Evolutionary conservation across 805 yeast species (phyloP).

Genomic region (Candida boleticola): DNA sequence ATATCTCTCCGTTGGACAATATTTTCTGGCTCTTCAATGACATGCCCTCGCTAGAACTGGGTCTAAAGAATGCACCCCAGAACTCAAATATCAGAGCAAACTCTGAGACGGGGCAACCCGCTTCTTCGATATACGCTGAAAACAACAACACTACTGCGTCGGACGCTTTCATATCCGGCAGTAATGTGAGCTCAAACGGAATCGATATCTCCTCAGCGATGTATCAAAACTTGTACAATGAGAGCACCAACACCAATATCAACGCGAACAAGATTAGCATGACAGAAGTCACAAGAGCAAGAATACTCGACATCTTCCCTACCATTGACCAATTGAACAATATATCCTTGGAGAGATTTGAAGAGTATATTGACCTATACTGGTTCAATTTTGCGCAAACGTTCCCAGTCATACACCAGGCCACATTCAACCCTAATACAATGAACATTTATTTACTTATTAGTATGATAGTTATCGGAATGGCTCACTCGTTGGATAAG

Average conservation of each 20-base stretch:
- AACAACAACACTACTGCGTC: too few species aligned
- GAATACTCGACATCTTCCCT: slow-evolving; percentile 4
- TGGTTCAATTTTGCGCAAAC: slow-evolving; percentile 9
- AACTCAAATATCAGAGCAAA: background rate
- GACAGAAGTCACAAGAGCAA: slow-evolving; percentile 5
- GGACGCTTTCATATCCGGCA: background rate
- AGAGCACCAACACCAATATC: slow-evolving; percentile 5
- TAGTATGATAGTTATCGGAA: slow-evolving; percentile 11
- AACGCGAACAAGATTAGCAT: slow-evolving; percentile 5
- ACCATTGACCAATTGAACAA: slow-evolving; percentile 1
- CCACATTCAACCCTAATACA: slow-evolving; percentile 9
- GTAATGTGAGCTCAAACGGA: background rate
- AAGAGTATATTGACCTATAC: slow-evolving; percentile 7
- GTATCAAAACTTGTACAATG: slow-evolving; percentile 8
- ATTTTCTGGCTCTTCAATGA: slow-evolving; percentile 8
- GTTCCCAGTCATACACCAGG: slow-evolving; percentile 10
- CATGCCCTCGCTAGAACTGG: background rate
- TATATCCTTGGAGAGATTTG: slow-evolving; percentile 5
- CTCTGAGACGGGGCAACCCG: background rate
- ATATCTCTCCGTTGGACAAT: slow-evolving; percentile 6
- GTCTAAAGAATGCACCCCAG: background rate
- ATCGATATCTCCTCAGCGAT: slow-evolving; percentile 5
- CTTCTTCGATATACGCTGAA: too few species aligned
- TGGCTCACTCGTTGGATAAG: slow-evolving; percentile 11
- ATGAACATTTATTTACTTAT: slow-evolving; percentile 6